Conservation (phyloP, 768 basidiomycete species). For the Mycena olivaceomarginata region DNA sequence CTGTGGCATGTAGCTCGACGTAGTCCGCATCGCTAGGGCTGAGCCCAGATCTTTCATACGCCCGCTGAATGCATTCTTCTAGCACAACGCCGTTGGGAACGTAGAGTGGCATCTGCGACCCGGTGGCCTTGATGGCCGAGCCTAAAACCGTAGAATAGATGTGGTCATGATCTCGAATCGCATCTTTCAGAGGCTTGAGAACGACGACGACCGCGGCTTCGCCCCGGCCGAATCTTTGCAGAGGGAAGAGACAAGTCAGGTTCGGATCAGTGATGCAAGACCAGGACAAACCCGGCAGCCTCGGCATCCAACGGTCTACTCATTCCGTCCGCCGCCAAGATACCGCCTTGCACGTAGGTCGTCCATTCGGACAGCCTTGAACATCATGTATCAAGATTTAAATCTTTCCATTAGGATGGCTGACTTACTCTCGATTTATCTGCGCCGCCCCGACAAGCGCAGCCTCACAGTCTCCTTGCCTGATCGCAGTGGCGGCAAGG, state of each 20-base stretch:
- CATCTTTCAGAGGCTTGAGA: slow-evolving; percentile 45
- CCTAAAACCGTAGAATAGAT: slow-evolving; percentile 58
- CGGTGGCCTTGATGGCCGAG: slow-evolving; percentile 54
- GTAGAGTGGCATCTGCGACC: slow-evolving; percentile 51
- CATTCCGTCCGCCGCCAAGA: slow-evolving; percentile 25
- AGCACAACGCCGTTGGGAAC: slow-evolving; percentile 55
- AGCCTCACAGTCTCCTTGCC: slow-evolving; percentile 58
- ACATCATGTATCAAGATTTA: slow-evolving; percentile 40
- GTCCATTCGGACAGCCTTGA: slow-evolving; percentile 42
- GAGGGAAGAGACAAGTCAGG: slow-evolving; percentile 1
- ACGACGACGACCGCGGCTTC: slow-evolving; percentile 52
- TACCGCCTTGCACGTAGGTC: slow-evolving; percentile 49
- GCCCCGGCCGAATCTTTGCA: slow-evolving; percentile 46
- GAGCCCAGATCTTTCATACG: slow-evolving; percentile 49
- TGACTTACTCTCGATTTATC: slow-evolving; percentile 43
- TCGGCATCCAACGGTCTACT: slow-evolving; percentile 29
- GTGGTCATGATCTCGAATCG: slow-evolving; percentile 54
- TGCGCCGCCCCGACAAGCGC: slow-evolving; percentile 60
- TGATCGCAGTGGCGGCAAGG: slow-evolving; percentile 59
- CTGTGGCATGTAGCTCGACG: slow-evolving; percentile 64
- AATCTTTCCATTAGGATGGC: slow-evolving; percentile 23
- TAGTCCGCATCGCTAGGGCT: slow-evolving; percentile 58
- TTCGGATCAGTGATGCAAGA: slow-evolving; percentile 26
- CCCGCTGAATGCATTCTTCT: slow-evolving; percentile 52
- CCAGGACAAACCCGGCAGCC: slow-evolving; percentile 32